Evolutionary conservation across 2,329 filamentous ascomycete genomes (phyloP).

Genomic region (Epichloe sp.): DNA sequence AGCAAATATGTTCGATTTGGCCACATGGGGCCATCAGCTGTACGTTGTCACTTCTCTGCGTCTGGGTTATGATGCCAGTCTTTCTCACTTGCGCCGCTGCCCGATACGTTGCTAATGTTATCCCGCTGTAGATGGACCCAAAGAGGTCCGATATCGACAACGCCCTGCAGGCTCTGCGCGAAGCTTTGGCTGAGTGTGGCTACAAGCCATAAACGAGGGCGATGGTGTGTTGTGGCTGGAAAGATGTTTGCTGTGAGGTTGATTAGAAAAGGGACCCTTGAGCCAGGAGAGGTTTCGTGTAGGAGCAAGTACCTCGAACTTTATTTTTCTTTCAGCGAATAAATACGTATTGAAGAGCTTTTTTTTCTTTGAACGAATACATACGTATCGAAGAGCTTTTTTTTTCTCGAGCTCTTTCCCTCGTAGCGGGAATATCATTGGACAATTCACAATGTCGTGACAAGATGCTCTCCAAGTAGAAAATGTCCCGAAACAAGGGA

Average conservation of each 20-base stretch:
- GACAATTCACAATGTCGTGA: too few relatives aligned
- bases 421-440: too few relatives aligned
- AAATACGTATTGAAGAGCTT: background rate
- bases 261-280: background rate
- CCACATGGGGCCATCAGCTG: constrained; percentile 91
- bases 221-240: background rate
- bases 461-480: too few relatives aligned
- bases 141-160: constrained; percentile 70
- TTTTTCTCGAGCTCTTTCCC: too few relatives aligned
- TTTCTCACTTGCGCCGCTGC: background rate
- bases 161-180: constrained; percentile 65
- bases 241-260: background rate
- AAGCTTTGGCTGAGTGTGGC: constrained; percentile 61
- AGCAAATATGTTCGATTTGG: constrained; percentile 90
- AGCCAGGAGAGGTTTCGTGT: background rate
- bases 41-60: constrained; percentile 26
- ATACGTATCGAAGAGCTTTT: background rate
- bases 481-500: too few relatives aligned
- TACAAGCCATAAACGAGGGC: constrained; percentile 31
- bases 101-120: background rate
- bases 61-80: background rate
- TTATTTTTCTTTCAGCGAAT: background rate
- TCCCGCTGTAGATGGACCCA: constrained; percentile 48
- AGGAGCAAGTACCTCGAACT: background rate
- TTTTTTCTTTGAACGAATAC: background rate